Conservation (phyloP, 2,329 filamentous ascomycete genomes). For the Verticillium tricorpus region DNA sequence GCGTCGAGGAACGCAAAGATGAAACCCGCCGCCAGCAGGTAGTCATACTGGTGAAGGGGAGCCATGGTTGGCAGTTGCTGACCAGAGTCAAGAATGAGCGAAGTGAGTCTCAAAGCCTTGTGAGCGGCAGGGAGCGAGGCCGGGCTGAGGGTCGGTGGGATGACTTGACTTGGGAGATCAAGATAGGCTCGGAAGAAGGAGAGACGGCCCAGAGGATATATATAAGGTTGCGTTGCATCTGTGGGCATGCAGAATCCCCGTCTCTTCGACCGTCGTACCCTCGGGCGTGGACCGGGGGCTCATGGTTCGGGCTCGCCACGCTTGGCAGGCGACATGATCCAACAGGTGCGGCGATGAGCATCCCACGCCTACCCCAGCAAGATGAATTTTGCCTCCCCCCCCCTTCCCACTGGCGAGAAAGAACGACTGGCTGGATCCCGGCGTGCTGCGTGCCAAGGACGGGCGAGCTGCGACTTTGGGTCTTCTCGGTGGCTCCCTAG, state of each 20-base stretch:
- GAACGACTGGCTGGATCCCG: not conserved
- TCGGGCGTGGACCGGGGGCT: not conserved
- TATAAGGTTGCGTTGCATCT: not conserved
- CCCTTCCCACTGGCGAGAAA: not conserved
- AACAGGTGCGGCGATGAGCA: not conserved
- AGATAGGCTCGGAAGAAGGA: not conserved
- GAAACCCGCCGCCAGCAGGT: conserved; percentile 59
- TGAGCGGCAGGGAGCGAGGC: not conserved
- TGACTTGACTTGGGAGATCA: not conserved
- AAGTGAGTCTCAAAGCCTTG: not conserved
- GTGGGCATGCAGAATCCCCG: not conserved
- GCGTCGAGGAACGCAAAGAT: conserved; percentile 64
- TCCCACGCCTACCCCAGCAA: not conserved
- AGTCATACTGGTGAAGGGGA: conserved; percentile 50
- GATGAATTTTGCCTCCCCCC: not conserved
- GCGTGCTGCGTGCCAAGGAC: not conserved
- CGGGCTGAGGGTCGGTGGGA: not conserved
- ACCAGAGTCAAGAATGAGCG: not conserved
- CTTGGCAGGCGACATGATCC: not conserved
- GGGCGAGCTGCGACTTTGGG: not conserved
- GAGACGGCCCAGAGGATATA: not conserved
- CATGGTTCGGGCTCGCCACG: not conserved
- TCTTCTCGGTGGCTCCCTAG: not conserved
- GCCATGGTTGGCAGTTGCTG: conserved; percentile 1
- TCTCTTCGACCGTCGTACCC: too few relatives aligned